Base-by-base conservation (phyloP, 2,329 filamentous ascomycete species). In the Aureobasidium sp. region DNA sequence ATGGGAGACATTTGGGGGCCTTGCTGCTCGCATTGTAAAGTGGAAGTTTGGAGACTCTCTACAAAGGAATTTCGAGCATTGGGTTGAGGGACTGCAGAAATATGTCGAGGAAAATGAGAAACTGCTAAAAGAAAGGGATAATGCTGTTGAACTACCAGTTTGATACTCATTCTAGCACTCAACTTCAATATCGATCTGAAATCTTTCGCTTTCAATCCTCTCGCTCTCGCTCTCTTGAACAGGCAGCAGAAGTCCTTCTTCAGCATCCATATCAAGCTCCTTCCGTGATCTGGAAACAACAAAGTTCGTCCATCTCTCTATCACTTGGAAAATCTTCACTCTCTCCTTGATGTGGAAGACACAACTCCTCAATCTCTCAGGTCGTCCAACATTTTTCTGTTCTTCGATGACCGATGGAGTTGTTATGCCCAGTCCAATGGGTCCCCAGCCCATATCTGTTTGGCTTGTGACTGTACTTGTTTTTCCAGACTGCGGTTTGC, bases 1-100 rank as follows among this genome's bases (percentile, higher is more conserved):
- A 62, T 80, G 78, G 78, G 75, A 79, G 68, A 71, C 70, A 5
- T 77, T 79, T 67, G 68, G 66, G 14, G 79, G 78, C 7, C 69
- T 73, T 61, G 45, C 75, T 56, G 77, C 74, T 17, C 75, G 76
- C 68, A 67, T 68, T 40, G 70, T 77, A 17, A 73, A 71, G 69
- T 77, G 75, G 74, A 75, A 77, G 69, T 76, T 74, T 68, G 72
- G 70, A 56, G 63, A 62, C 39, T 67, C 68, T 50, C 66, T 79
- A 66, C 67, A 72, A 64, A 66, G 68, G 45, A 68, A 71, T 45
- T 78, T 79, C 66, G 69, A 71, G 54, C 63, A 73, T 24, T 79
- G 77, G 77, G 71, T 73, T 8, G 56, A 64, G 59, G 74, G 76
- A 63, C 65, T 79, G 66, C 76, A 74, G 67, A 65, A 53, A n/a